Evolutionary conservation across 495 filamentous ascomycete genomes (phyloP), one percentile per base, ranked within the genome.

Genomic region (Penicillium argentinense): DNA sequence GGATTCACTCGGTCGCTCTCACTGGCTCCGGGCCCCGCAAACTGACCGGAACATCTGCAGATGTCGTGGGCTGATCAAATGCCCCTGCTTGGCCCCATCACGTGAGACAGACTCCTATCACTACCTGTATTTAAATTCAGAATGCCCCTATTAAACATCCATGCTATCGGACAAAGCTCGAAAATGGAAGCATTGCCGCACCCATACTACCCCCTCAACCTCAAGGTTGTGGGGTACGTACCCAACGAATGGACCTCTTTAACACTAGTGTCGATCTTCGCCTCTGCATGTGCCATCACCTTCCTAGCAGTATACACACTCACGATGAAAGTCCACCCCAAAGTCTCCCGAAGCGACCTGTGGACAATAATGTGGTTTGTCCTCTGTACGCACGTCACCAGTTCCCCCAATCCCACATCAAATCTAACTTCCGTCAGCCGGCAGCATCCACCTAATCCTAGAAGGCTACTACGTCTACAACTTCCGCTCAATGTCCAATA

Each of bases 401-500:
- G 30, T 42, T 23, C 32, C n/a, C n/a, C n/a, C n/a, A n/a, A n/a
- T n/a, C n/a, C n/a, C n/a, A n/a, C n/a, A n/a, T 11, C 21, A 14
- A 39, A 45, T 16, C 27, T 54, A 12, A 27, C 23, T 11, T 6
- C 24, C 16, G 24, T 19, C 26, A 87, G 82, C 62, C 48, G 78
- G 81, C 13, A 69, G 39, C 46, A 80, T 91, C 23, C 87, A 91
- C 59, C 70, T 84, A 23, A 76, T 88, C 57, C 85, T 91, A 53
- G 87, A 91, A 74, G 84, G 84, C 33, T 88, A 87, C 66, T 90
- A 80, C 57, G 74, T 80, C 38, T 57, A 74, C 46, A 81, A 86
- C 64, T 78, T 78, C 51, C 57, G 62, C 5, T 51, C 39, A 29
- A 73, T 84, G 61, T 63, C 66, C 5, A 53, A 63, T 12, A 60